A percentile compares a stretch with the other conserved stretches of the same genome.
Evolutionary conservation across 2,329 filamentous ascomycete species (phyloP).

Genomic region (Phaeoacremonium minimum): DNA sequence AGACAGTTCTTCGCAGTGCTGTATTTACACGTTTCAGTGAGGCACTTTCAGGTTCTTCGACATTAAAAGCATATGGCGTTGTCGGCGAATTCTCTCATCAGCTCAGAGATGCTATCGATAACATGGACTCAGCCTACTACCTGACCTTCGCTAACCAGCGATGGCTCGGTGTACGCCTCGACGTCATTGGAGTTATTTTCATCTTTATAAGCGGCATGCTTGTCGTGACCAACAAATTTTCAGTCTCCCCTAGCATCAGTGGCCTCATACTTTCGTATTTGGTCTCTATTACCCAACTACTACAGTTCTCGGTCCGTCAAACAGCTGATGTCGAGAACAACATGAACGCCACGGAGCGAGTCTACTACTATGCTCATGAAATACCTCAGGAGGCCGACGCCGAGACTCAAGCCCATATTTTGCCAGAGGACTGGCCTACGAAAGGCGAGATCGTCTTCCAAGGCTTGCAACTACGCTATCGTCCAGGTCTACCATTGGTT

Average conservation of each 20-base stretch:
- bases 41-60: too few relatives aligned
- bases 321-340: constrained; percentile 66
- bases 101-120: constrained; percentile 57
- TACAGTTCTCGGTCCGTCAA: constrained; percentile 65
- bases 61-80: too few relatives aligned
- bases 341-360: constrained; percentile 65
- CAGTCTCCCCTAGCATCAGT: constrained; percentile 57
- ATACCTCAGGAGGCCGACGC: constrained; percentile 56
- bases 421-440: constrained; percentile 62
- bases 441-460: constrained; percentile 64
- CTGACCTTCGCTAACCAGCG: constrained; percentile 65
- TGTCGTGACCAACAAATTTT: constrained; percentile 60
- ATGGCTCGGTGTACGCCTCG: constrained; percentile 60
- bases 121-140: constrained; percentile 65
- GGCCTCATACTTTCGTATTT: constrained; percentile 65
- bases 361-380: constrained; percentile 61
- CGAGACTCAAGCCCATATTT: constrained; percentile 51
- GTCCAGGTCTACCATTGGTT: constrained; percentile 62
- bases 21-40: constrained; percentile 65
- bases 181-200: constrained; percentile 55
- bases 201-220: constrained; percentile 61
- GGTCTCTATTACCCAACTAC: constrained; percentile 61
- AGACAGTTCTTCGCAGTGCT: constrained; percentile 58
- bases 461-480: constrained; percentile 65
- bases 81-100: too few relatives aligned